Base-by-base conservation (phyloP, 2,329 filamentous ascomycete species). In the Dactylella cylindrospora region DNA sequence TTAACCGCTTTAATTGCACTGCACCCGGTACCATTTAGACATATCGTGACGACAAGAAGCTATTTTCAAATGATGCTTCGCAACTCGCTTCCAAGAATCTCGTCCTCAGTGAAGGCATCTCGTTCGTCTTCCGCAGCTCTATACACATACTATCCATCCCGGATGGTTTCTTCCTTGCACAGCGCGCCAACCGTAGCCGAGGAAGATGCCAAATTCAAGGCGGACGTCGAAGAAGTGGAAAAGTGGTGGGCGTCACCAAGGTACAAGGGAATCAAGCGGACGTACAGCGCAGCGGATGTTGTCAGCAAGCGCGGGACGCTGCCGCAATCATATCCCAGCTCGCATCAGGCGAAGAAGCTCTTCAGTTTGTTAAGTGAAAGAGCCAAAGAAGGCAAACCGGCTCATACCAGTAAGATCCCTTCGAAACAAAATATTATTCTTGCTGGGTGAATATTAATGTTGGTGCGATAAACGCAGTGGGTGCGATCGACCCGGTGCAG, bases 401-500 rank as follows among this genome's bases (percentile, higher is more conserved):
- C 97, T 62, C 91, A 97, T 73, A 97, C 93, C 12, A 90, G 88
- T 91, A 76, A 71, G 83, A 75, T 51, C 26, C 45, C 10, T 23
- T 15, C 15, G 6, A 19, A n/a, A 5, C 23, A 26, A n/a, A 35
- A 13, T n/a, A 13, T n/a, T 15, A 57, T 52, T 54, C 60, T 59
- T 31, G 9, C n/a, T 22, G 31, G 39, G 15, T 40, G 5, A n/a
- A 23, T 26, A 10, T 13, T 55, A 22, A 33, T 26, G 26, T 9
- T 19, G 15, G 9, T 51, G 17, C 13, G 15, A 41, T 31, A 51
- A 69, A 57, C 53, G 23, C 65, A 91, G 88, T 98, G 86, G 93
- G 93, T 68, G 93, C 90, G 61, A 94, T 98, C 74, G 93, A 98
- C 71, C 93, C 93, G n/a, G 84, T 97, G 8, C 93, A 98, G 76